Evolutionary conservation across 495 filamentous ascomycete species (phyloP), one percentile per base, ranked within the genome.

Genomic region (Pyronema domesticum): DNA sequence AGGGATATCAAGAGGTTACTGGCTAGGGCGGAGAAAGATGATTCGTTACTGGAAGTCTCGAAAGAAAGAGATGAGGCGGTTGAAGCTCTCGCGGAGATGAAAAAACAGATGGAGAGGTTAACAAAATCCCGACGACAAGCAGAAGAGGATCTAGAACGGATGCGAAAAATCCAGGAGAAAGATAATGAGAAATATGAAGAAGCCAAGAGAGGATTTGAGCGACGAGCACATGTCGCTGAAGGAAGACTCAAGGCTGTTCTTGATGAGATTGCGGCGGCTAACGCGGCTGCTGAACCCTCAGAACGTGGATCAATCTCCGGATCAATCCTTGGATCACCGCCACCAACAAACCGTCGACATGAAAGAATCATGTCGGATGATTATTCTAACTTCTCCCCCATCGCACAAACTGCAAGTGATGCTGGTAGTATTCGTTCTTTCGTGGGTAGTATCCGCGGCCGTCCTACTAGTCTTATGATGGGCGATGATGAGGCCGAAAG

Each of bases 11-110:
- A 87, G 62, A 81, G 86, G 42, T 86, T 95, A 63, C 71, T 96
- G 48, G 76, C 87, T 56, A 72, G 89, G 43, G 69, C 94, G 14
- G 91, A 99, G 69, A 83, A 84, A 47, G 89, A 88, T 3, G 85
- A 85, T 5, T 88, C 89, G 11, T 72, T 96, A 13, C 79, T 80
- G 48, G 83, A 88, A 54, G 71, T 96, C 23, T 80, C 83, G 11
- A 80, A 78, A 51, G 93, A 99, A 68, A 77, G 89, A 18, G 89
- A 99, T 58, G 80, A 86, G 56, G 85, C 86, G 4, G 75, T 89
- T 9, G 82, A 85, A 33, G 74, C 74, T n/a, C 75, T 76, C 44
- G 69, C 72, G 5, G 89, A 96, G 59, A 73, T 83, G 33, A 86
- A 78, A 63, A 80, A 76, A 60, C 85, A 86, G 53, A 73, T 96